Base-by-base conservation (phyloP, 2,329 filamentous ascomycete species). In the Dothideomycetes sp. region DNA sequence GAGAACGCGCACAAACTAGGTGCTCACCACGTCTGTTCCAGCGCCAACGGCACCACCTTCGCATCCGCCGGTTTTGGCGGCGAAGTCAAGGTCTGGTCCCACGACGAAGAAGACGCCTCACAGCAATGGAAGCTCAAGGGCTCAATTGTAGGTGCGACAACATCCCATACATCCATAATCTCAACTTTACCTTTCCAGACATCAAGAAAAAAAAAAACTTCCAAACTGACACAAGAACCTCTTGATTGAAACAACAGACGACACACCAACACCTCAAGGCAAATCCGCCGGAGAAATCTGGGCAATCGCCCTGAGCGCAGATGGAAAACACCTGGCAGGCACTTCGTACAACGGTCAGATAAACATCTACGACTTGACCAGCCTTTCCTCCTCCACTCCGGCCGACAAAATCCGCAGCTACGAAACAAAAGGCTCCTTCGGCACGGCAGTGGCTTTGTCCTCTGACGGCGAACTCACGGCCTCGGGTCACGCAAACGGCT, bases 361-460 rank as follows among this genome's bases (percentile, higher is more conserved):
- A 55, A 87, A 88, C 52, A 83, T 96, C 28, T 96, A 88, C 85
- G 80, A 94, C 56, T 57, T 65, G 13, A 54, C 62, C 10, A 52
- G 47, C 20, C 48, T 59, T 24, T 33, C 50, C 3, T 15, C 30
- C 9, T 64, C 67, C 25, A 61, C 60, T 4, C 68, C 74, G 27
- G 46, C 53, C 25, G 62, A 65, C 16, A 84, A 83, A 62, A 79
- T 91, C 46, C 73, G 78, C 36, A 79, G 88, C 53, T 94, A 91
- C 56, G 87, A 94, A 66, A 95, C 89, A 1, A 86, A 89, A 51
- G 87, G 87, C 11, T 89, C 82, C 61, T 96, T 95, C 64, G 89
- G 87, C 25, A 77, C 91, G 65, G 83, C 82, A 54, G 79, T 98
- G 46, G 88, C 91, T 59, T 64, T 96, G 59, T 80, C 75, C 45